These are phyloP conservation scores for Astrephomene gubernaculifera DNA, from an alignment of 139 green algal species.

Conservation along the genomic window DNA sequence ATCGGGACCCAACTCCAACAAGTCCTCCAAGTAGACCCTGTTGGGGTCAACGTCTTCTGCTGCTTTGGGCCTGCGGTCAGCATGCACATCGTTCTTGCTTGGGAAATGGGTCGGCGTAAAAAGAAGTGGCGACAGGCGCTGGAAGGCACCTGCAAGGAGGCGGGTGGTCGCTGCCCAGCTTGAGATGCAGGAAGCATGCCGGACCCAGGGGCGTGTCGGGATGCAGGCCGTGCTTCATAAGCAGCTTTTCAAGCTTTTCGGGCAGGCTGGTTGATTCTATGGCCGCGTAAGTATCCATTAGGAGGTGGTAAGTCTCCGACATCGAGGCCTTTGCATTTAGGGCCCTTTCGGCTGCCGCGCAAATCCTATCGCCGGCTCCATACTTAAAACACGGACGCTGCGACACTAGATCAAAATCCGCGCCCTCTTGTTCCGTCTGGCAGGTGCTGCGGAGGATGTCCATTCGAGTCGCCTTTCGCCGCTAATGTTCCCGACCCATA, in stretches of 20 bases:
- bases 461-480: no score
- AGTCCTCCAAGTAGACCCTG: not conserved
- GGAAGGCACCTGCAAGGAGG: not conserved
- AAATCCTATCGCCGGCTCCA: no score
- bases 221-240: not conserved
- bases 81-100: no score
- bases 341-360: not conserved
- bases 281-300: not conserved
- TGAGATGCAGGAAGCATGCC: not conserved
- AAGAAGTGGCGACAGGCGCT: not conserved
- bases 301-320: no score
- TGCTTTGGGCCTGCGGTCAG: not conserved
- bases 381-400: no score
- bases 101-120: no score
- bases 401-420: no score
- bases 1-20: not conserved
- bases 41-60: not conserved
- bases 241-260: not conserved
- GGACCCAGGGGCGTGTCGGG: not conserved
- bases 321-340: no score
- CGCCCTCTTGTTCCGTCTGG: not conserved
- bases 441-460: no score
- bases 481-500: no score
- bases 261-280: not conserved
- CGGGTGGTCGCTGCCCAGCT: not conserved